Evolutionary conservation across 495 filamentous ascomycete species (phyloP), one percentile per base, ranked within the genome.

Genomic region (Penicillium mononematosum): DNA sequence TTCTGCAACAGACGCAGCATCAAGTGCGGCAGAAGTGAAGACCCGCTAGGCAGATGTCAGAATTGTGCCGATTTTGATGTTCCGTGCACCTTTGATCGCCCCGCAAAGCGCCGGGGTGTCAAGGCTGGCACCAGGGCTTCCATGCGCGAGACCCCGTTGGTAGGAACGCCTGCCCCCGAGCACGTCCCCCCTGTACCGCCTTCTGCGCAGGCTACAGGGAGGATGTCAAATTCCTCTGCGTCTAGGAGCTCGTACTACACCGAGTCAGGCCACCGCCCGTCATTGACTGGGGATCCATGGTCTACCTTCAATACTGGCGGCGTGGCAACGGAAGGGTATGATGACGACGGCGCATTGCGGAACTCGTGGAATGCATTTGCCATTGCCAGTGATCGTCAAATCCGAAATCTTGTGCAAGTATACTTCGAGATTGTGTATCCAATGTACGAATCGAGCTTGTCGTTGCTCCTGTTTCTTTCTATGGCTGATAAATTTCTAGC

Each of bases 21-120:
- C 29, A 68, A 65, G 47, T 70, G 68, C 46, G 58, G 63, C 45
- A 44, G 39, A 24, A 63, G 68, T 24, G 60, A 63, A 32, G 65
- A 64, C n/a, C 39, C 57, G 24, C 50, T 66, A 55, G 68, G 63
- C 22, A 58, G 68, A 14, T 70, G 68, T 46, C 63, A 70, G 41
- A 70, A 70, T 51, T 92, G 89, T 62, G 75, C 74, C 19, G 81
- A 84, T 32, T 81, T 92, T 39, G 78, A 86, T 44, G 87, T 91
- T 22, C 83, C 87, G 29, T 92, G 89, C 67, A 91, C 88, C 45
- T 90, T 86, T 65, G 75, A 85, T 45, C 74, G 89, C 52, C 84
- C 84, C 25, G 87, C 84, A 66, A 85, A 85, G 60, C 79, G 89
- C 11, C 81, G 89, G 53, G 89, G 89, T 42, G 66, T 70, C 45